Conservation (phyloP, 192 early-diverging fungal species). For the Coemansia asiatica region DNA sequence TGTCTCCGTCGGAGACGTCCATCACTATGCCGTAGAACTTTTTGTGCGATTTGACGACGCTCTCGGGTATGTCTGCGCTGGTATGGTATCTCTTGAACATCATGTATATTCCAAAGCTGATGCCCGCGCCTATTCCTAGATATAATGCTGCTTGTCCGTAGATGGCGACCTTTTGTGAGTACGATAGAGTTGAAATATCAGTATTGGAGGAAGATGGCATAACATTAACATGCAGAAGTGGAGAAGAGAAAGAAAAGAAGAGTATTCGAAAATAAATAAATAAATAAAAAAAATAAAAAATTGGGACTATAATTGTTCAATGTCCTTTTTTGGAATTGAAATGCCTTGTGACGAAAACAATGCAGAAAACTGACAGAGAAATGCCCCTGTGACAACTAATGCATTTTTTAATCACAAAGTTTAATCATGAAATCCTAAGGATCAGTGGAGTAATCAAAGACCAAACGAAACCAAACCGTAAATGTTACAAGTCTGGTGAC, state of each 20-base stretch:
- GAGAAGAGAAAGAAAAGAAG: background rate
- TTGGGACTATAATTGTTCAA: too few species aligned
- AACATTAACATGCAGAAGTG: background rate
- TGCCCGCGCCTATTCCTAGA: constrained; percentile 22
- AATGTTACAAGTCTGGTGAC: too few species aligned
- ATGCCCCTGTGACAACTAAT: too few species aligned
- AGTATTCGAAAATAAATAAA: background rate
- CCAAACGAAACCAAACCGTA: too few species aligned
- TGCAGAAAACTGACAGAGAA: too few species aligned
- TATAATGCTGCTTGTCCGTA: constrained; percentile 39
- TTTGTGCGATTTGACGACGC: constrained; percentile 26
- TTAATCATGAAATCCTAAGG: too few species aligned
- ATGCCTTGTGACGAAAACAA: too few species aligned
- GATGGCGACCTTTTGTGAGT: constrained; percentile 7
- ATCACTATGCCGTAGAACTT: constrained; percentile 41
- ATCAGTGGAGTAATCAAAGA: too few species aligned
- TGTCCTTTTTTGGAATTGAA: too few species aligned
- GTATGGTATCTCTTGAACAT: constrained; percentile 48
- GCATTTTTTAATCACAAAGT: too few species aligned
- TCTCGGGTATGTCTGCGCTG: constrained; percentile 39
- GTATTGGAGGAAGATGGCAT: constrained; percentile 3
- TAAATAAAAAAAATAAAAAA: too few species aligned
- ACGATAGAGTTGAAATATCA: constrained; percentile 2
- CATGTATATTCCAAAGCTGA: constrained; percentile 33
- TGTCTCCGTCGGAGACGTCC: constrained; percentile 52